Base-by-base conservation (phyloP, 2,329 filamentous ascomycete species). In the Xylariaceae sp. region DNA sequence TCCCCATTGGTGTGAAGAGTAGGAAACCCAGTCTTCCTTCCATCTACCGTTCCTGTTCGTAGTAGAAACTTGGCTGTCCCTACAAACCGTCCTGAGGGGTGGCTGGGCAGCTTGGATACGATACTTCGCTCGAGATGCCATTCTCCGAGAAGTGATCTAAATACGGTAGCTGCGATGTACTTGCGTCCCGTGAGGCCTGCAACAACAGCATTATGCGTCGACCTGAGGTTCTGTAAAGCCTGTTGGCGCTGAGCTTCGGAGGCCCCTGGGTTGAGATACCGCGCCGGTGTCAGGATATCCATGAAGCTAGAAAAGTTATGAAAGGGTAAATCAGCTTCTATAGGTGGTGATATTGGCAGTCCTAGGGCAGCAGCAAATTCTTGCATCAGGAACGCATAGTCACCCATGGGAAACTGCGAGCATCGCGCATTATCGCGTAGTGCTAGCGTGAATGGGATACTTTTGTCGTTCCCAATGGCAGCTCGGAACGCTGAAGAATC, bases 361-460 rank as follows among this genome's bases (percentile, higher is more conserved):
- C 75, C 78, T 2, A 90, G 75, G 0, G 84, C 81, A 1, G 78
- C 71, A 10, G 85, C 78, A 60, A 92, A 85, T 10, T 88, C 83
- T 64, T 91, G 85, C 79, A 93, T 87, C 10, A 93, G 74, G 61
- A 86, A 92, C 6, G 85, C 73, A 71, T 92, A 93, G 72, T 95
- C 90, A 8, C 86, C 87, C 87, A 93, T 92, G 44, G 89, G 90
- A 66, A 92, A 94, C 66, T 94, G 90, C 61, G 72, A 88, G 65
- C 74, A 74, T 4, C 77, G 80, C 8, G 73, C 78, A 65, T 82
- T 80, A 18, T 68, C 67, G 10, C 87, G 80, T 37, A 89, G 76
- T 2, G 72, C 66, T 0, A 83, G 68, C 0, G 82, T 80, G 18
- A 76, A 73, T 34, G 75, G 69, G 6, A 82, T 74, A 0, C 77